Base-by-base conservation (phyloP, 164 flowering plant species). In the Aristolochia californica region DNA sequence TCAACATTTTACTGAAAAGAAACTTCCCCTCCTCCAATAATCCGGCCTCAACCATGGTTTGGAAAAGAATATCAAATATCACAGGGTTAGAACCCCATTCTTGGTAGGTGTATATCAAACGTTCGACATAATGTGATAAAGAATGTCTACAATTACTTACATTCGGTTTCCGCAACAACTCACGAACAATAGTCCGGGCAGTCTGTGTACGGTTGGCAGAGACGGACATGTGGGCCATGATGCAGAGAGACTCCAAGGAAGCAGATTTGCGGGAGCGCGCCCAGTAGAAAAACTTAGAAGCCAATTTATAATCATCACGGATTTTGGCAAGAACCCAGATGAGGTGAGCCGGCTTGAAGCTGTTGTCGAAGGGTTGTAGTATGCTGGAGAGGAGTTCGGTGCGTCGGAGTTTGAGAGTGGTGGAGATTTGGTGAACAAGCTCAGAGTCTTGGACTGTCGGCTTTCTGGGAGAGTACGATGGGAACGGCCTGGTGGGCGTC, bases 331-430 rank as follows among this genome's bases (percentile, higher is more conserved):
- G 59, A 8, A 72, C 76, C 72, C 72, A 65, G 43, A 68, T 62
- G 30, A 72, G 24, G 34, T 65, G 68, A 47, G 56, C 62, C 21
- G 67, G 47, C 44, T 60, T 65, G 57, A 68, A 68, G 24, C 60
- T 48, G 28, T 66, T 40, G 26, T 72, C 70, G 4, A 72, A 68
- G 21, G 70, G 67, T 11, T 62, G 68, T 30, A 72, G 24, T 25
- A 68, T 44, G 22, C 70, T 70, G 50, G 14, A 53, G 21, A 72
- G 34, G 22, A 72, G 64, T 47, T 72, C 75, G 12, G 58, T 28
- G 49, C 72, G 69, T 45, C 75, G 72, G 34, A 64, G 75, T 34
- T 68, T 72, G 45, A 72, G 68, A 13, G 72, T 44, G 43, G 72
- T 62, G 38, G 67, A 56, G 55, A 72, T 59, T n/a, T 53, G 67